These are phyloP conservation scores for Populus simonii DNA, from an alignment of 345 rosid genomes.

Conservation along the genomic window DNA sequence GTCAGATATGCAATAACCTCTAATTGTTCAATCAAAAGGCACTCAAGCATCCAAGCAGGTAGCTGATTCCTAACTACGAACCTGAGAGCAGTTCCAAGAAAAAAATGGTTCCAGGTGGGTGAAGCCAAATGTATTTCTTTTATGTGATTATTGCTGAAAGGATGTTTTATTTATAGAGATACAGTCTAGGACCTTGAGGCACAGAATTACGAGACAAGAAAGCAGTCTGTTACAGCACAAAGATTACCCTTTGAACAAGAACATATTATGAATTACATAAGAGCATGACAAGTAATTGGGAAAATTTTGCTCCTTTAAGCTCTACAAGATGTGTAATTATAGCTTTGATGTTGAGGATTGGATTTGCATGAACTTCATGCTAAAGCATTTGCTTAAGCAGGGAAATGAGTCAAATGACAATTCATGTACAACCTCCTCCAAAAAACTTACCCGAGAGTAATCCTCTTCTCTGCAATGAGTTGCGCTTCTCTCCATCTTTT, in stretches of 20 bases:
- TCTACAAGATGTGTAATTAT: background rate
- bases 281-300: background rate
- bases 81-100: background rate
- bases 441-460: conserved; percentile 29
- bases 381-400: background rate
- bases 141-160: background rate
- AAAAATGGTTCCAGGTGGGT: background rate
- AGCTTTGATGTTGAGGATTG: background rate
- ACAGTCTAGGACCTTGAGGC: background rate
- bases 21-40: background rate
- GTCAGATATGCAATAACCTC: background rate
- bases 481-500: conserved; percentile 19
- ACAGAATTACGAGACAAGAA: background rate
- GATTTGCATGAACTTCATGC: background rate
- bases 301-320: background rate
- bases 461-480: conserved; percentile 18
- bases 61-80: background rate
- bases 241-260: background rate
- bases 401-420: background rate
- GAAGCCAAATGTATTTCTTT: background rate
- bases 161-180: background rate
- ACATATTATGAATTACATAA: background rate
- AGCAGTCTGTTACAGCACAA: background rate
- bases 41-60: background rate
- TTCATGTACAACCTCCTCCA: conserved; percentile 23